Base-by-base conservation (phyloP, 2,329 filamentous ascomycete genomes). In the Cercospora sojina region DNA sequence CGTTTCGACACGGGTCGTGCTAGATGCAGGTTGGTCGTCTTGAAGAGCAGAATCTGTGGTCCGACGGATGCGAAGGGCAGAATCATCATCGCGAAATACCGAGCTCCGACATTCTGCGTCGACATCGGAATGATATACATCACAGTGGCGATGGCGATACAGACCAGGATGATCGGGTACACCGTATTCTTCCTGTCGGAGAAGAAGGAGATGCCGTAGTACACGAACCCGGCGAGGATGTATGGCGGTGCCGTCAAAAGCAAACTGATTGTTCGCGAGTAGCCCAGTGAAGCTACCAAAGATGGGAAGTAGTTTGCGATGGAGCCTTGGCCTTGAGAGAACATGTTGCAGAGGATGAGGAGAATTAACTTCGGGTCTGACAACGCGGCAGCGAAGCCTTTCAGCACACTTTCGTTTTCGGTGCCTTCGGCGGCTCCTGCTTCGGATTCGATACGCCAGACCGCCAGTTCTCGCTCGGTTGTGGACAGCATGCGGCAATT, bases 211-310 rank as follows among this genome's bases (percentile, higher is more conserved):
- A 64, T 59, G 10, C 62, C 62, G 18, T 64, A 64, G 10, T 64
- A 64, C 20, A 64, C 62, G 18, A 53, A 58, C 2, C 53, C 72
- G 7, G 77, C 78, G 5, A 77, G 65, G 13, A 76, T 64, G 65
- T 77, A 77, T 3, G 76, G 76, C 4, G 76, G 75, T 3, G 72
- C 74, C 9, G 75, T 77, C 16, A 78, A 69, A 18, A 75, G 70
- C n/a, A 78, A 67, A 8, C 71, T 75, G 38, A 68, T 60, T 35
- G 74, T 74, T 13, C 72, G 70, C 58, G 66, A 65, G 67, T 73
- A 77, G 23, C 77, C 77, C 3, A 80, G 72, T 0, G 74, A 74
- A 41, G 70, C 59, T 23, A 76, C 73, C 18, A 73, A 64, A 13
- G 71, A 70, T 8, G 73, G 72, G 60, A 74, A 73, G 68, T 71